Evolutionary conservation across 2,329 filamentous ascomycete species (phyloP).

Genomic region (Diaporthe caulivora): DNA sequence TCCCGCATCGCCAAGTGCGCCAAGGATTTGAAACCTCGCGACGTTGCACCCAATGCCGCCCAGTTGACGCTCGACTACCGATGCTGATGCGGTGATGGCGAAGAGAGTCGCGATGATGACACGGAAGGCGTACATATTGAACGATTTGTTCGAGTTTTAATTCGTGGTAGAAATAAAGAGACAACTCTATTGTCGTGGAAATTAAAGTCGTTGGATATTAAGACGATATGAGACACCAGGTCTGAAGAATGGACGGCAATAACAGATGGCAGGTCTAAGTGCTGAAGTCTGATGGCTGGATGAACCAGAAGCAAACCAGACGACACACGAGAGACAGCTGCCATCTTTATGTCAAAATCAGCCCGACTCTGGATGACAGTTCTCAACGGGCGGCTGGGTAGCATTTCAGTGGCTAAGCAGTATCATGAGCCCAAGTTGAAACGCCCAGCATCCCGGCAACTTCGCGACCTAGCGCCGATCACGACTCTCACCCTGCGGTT

Average conservation of each 20-base stretch:
- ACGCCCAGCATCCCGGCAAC: conserved; percentile 10
- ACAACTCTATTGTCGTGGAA: background rate
- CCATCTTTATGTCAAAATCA: conserved; percentile 30
- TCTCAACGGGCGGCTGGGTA: conserved; percentile 4
- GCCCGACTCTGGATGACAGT: conserved; percentile 22
- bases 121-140: conserved; percentile 20
- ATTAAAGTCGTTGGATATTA: background rate
- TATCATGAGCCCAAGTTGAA: conserved; percentile 24
- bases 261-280: conserved; percentile 17
- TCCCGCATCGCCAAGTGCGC: conserved; percentile 12
- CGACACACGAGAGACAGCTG: conserved; percentile 20
- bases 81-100: conserved; percentile 5
- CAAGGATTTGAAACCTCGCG: conserved; percentile 20
- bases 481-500: background rate
- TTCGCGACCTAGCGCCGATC: conserved; percentile 27
- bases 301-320: conserved; percentile 16
- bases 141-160: background rate
- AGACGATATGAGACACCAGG: conserved; percentile 28
- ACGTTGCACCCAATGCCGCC: conserved; percentile 28
- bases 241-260: conserved; percentile 9
- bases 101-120: conserved; percentile 25
- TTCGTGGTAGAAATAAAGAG: background rate
- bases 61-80: conserved; percentile 20
- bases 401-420: conserved; percentile 28
- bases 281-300: conserved; percentile 24